A percentile compares a stretch with the other conserved stretches of the same genome.
These are phyloP conservation scores for Ophiocordyceps robertsii DNA, from an alignment of 2,329 filamentous ascomycete species.

Conservation along the genomic window DNA sequence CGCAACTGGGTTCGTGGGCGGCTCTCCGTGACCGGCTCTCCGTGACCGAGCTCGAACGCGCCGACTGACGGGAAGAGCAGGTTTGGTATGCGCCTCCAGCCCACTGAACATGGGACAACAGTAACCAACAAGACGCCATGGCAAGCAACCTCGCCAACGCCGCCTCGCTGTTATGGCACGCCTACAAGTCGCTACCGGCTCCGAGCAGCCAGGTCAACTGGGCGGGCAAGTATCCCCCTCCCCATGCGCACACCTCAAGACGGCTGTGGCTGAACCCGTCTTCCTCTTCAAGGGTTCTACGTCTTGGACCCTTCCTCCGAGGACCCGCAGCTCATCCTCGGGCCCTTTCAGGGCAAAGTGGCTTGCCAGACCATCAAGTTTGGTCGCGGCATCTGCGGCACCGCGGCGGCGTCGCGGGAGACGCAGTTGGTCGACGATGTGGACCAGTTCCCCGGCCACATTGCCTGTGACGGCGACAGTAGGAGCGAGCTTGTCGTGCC, in stretches of 20 bases:
- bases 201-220: constrained; percentile 63
- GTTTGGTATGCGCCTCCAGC: constrained; percentile 7
- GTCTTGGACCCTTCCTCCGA: constrained; percentile 39
- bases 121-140: not conserved
- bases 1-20: constrained; percentile 56
- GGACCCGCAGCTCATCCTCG: constrained; percentile 51
- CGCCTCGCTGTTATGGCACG: constrained; percentile 67
- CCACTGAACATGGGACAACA: not conserved
- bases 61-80: constrained; percentile 1
- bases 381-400: constrained; percentile 62
- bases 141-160: constrained; percentile 63
- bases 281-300: constrained; percentile 43
- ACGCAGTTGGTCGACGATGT: constrained; percentile 62
- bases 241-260: not conserved
- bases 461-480: constrained; percentile 66
- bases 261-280: not conserved
- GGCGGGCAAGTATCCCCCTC: constrained; percentile 37
- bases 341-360: constrained; percentile 68
- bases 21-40: not conserved
- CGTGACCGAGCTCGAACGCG: not conserved
- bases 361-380: constrained; percentile 70
- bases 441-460: constrained; percentile 63
- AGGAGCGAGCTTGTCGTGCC: constrained; percentile 76
- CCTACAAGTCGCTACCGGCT: constrained; percentile 55
- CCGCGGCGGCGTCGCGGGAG: constrained; percentile 42